Percentiles rank a stretch among this genome's conserved stretches.
Evolutionary conservation across 208 protist species (phyloP).

Genomic region (Wallacemonas collosoma): DNA sequence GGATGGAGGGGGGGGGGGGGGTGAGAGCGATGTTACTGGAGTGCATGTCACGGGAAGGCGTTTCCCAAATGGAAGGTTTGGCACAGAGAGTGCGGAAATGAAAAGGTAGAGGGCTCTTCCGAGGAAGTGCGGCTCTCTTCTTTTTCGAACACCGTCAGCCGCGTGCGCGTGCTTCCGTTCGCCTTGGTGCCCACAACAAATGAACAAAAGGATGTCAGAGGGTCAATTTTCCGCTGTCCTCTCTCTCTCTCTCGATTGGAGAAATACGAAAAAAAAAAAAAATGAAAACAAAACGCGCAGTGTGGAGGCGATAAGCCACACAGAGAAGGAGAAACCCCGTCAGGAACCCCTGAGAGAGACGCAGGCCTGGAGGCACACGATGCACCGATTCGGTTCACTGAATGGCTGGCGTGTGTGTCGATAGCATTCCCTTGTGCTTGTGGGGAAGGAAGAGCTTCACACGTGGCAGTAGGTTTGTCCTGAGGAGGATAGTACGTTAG

Average conservation of each 20-base stretch:
- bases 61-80: too few relatives aligned
- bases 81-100: too few relatives aligned
- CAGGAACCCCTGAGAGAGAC: too few relatives aligned
- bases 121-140: neutral
- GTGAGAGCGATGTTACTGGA: neutral
- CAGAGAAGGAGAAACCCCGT: too few relatives aligned
- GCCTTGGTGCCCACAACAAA: neutral
- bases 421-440: neutral
- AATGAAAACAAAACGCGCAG: neutral
- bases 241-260: too few relatives aligned
- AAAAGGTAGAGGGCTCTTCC: too few relatives aligned
- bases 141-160: neutral
- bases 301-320: too few relatives aligned
- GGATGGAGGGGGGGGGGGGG: too few relatives aligned
- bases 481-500: too few relatives aligned
- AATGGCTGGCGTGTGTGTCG: neutral
- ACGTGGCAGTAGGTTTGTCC: too few relatives aligned
- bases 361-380: too few relatives aligned
- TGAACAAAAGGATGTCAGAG: conserved; percentile 11
- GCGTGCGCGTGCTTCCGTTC: too few relatives aligned
- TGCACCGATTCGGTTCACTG: neutral
- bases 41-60: neutral
- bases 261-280: conserved; percentile 10
- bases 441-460: neutral
- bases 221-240: neutral